A percentile compares a stretch with the other conserved stretches of the same genome.
Conservation (phyloP, 2,329 filamentous ascomycete species). For the Colletotrichum falcatum region DNA sequence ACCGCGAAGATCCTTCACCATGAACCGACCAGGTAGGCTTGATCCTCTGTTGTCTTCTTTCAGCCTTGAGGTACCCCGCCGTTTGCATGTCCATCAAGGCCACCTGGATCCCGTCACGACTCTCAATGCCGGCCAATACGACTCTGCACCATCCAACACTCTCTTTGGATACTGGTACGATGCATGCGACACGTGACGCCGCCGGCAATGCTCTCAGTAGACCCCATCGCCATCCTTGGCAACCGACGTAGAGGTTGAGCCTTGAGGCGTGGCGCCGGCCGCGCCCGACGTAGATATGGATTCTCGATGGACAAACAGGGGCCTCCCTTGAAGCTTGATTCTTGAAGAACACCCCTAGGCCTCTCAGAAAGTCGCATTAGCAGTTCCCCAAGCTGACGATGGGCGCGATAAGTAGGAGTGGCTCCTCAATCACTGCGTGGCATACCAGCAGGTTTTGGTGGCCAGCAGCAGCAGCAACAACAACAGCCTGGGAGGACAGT, state of each 20-base stretch:
- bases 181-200: slow-evolving; percentile 20
- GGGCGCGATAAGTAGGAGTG: slow-evolving; percentile 57
- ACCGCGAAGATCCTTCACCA: slow-evolving; percentile 51
- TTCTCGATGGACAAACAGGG: slow-evolving; percentile 5
- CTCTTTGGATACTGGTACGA: not conserved
- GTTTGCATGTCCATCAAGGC: slow-evolving; percentile 37
- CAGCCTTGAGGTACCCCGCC: slow-evolving; percentile 36
- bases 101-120: slow-evolving; percentile 23
- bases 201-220: slow-evolving; percentile 12
- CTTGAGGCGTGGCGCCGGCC: slow-evolving; percentile 3
- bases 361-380: slow-evolving; percentile 3
- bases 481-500: slow-evolving; percentile 63
- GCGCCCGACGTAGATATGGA: not conserved
- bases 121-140: not conserved
- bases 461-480: slow-evolving; percentile 67
- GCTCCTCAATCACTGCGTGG: slow-evolving; percentile 72
- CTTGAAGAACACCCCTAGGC: not conserved
- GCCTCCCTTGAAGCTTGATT: not conserved
- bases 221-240: slow-evolving; percentile 15
- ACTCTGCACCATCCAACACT: not conserved
- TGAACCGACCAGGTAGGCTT: slow-evolving; percentile 71
- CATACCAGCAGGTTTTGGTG: slow-evolving; percentile 70
- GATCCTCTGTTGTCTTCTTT: slow-evolving; percentile 40
- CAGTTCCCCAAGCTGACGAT: slow-evolving; percentile 49
- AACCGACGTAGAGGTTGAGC: not conserved